Evolutionary conservation across 305 asterid genomes (phyloP).

Genomic region (Nicotiana rustica): DNA sequence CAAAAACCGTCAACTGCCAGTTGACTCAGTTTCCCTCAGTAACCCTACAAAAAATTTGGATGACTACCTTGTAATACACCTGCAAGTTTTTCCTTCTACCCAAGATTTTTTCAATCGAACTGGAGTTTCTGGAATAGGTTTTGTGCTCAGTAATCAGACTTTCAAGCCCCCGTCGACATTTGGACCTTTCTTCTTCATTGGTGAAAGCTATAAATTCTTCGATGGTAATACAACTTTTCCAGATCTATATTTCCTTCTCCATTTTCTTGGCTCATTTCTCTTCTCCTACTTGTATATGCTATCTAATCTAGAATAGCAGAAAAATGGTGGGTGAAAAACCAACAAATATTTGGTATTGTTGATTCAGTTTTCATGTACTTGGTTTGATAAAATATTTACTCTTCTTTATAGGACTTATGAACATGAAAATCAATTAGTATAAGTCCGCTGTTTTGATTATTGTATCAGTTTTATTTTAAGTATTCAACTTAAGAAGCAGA

Average conservation of each 20-base stretch:
- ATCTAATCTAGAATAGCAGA: not conserved
- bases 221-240: slow-evolving; percentile 50
- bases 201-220: slow-evolving; percentile 50
- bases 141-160: slow-evolving; percentile 72
- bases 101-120: slow-evolving; percentile 60
- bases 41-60: slow-evolving; percentile 55
- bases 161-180: slow-evolving; percentile 73
- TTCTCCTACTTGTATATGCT: slow-evolving; percentile 9
- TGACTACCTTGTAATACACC: slow-evolving; percentile 57
- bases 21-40: slow-evolving; percentile 75
- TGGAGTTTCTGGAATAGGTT: slow-evolving; percentile 66
- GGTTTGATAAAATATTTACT: not conserved
- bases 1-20: slow-evolving; percentile 51
- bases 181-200: slow-evolving; percentile 72
- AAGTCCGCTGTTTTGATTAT: not conserved
- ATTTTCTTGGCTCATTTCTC: not conserved
- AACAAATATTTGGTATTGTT: slow-evolving; percentile 4
- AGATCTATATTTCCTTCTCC: not conserved
- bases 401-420: not conserved
- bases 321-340: not conserved
- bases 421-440: not conserved
- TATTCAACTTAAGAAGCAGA: not conserved
- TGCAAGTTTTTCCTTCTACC: slow-evolving; percentile 71
- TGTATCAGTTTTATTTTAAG: not conserved
- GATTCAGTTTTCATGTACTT: not conserved